Evolutionary conservation across 805 yeast genomes (phyloP).

Genomic region (Pichia scutulata): DNA sequence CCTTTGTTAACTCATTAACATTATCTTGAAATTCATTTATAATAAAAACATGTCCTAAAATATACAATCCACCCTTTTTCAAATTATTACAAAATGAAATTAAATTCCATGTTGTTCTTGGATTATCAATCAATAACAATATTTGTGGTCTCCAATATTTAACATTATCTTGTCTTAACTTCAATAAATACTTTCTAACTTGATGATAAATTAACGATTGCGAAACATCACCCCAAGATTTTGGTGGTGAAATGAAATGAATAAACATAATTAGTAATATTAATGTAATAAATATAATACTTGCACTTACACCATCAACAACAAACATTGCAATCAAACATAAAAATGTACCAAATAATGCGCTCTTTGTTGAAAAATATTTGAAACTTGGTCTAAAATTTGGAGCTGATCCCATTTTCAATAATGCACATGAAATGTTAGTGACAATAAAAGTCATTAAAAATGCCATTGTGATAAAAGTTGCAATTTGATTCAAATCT

Average conservation of each 20-base stretch:
- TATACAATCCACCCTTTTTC: constrained; percentile 91
- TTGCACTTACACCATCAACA: constrained; percentile 87
- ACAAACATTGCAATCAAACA: constrained; percentile 85
- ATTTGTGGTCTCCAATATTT: constrained; percentile 99
- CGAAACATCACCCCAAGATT: constrained; percentile 97
- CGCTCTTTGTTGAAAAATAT: constrained; percentile 77
- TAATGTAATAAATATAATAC: constrained; percentile 60
- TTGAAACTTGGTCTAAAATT: constrained; percentile 94
- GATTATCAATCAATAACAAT: constrained; percentile 79
- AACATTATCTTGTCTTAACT: constrained; percentile 84
- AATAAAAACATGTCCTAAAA: constrained; percentile 85
- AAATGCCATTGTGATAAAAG: constrained; percentile 94
- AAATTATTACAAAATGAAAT: constrained; percentile 89
- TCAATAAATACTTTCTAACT: constrained; percentile 80
- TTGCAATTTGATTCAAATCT: constrained; percentile 89
- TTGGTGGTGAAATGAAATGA: constrained; percentile 89
- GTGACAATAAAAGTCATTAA: constrained; percentile 93
- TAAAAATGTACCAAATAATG: constrained; percentile 61
- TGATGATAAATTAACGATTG: constrained; percentile 94
- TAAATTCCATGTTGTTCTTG: constrained; percentile 85
- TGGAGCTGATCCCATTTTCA: constrained; percentile 91
- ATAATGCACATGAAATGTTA: constrained; percentile 84
- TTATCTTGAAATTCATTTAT: constrained; percentile 54
- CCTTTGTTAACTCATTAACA: constrained; percentile 60
- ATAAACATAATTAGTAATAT: constrained; percentile 64